Percentiles rank a stretch among this genome's conserved stretches.
These are phyloP conservation scores for Penicillium sp. DNA, from an alignment of 2,329 filamentous ascomycete species.

Conservation along the genomic window DNA sequence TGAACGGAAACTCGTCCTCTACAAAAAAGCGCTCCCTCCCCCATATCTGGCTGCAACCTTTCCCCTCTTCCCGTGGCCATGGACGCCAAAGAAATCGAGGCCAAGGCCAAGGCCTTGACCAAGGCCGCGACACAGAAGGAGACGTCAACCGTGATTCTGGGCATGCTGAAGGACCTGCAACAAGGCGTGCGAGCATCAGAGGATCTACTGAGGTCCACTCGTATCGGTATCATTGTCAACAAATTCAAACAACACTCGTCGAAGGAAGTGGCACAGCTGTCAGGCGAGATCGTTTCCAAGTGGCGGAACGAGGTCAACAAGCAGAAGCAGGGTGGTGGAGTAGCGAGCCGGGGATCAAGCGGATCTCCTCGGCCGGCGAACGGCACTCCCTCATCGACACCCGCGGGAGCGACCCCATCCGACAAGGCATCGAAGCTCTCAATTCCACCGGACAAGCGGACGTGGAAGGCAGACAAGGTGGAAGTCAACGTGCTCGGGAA, in stretches of 20 bases:
- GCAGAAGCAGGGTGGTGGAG: constrained; percentile 43
- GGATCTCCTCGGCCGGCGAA: constrained; percentile 48
- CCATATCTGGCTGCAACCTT: background rate
- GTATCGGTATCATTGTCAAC: constrained; percentile 84
- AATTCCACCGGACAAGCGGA: constrained; percentile 70
- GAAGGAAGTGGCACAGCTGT: constrained; percentile 66
- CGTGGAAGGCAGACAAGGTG: constrained; percentile 76
- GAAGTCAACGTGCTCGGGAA: constrained; percentile 74
- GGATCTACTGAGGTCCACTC: constrained; percentile 85
- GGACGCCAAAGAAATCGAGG: constrained; percentile 78
- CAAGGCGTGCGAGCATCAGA: constrained; percentile 80
- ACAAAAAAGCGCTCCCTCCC: background rate
- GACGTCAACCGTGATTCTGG: constrained; percentile 67
- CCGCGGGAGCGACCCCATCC: constrained; percentile 46
- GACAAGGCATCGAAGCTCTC: constrained; percentile 54
- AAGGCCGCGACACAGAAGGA: constrained; percentile 77
- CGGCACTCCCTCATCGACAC: constrained; percentile 50
- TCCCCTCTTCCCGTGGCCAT: constrained; percentile 46
- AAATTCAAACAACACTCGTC: constrained; percentile 81
- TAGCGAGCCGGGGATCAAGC: constrained; percentile 40
- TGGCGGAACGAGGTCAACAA: constrained; percentile 49
- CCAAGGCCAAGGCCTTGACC: constrained; percentile 72
- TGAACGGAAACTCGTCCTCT: background rate
- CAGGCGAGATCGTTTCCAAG: constrained; percentile 79
- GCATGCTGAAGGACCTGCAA: constrained; percentile 74